Base-by-base conservation (phyloP, 1,284 basidiomycete species). In the Trametes polyzona region DNA sequence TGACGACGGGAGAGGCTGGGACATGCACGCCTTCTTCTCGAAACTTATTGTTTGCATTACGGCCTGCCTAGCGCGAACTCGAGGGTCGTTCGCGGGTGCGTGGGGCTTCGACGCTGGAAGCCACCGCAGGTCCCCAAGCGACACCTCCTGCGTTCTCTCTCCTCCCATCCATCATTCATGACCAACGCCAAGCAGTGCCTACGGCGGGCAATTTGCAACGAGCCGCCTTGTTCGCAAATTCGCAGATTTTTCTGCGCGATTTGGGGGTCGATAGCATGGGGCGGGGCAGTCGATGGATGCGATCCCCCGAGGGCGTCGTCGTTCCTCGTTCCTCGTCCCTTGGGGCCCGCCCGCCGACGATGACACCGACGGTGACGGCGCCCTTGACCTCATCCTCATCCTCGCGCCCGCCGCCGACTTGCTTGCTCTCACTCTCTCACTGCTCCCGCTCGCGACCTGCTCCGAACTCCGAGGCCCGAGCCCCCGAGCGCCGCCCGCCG, bases 341-440 rank as follows among this genome's bases (percentile, higher is more conserved):
- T n/a, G n/a, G n/a, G n/a, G n/a, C n/a, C n/a, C 12, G 5, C 33
- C 33, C 33, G 33, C 33, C 33, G 14, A n/a, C 33, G 17, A 12
- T 35, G 14, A 14, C 33, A 12, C 19, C 14, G 26, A 41, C 27
- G 16, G 26, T 26, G 41, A 29, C 41, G 41, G 23, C 33, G 46
- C 46, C 46, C 46, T 47, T 47, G 46, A 47, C 46, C 46, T 47
- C 46, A 47, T 37, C n/a, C n/a, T n/a, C n/a, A n/a, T n/a, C n/a
- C n/a, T n/a, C 46, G 32, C 21, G 21, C 32, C 23, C 33, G 12
- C 24, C 11, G 16, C 46, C 30, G 29, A 12, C 42, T 11, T 19
- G 42, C 16, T n/a, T 5, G 27, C 27, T n/a, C 16, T 27, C 24
- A 17, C 42, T 26, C 42, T 14, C 42, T 5, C 42, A 17, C 21